phyloP scores from a whole-genome alignment of 148 eudicot species.

The Silene uniflora region DNA sequence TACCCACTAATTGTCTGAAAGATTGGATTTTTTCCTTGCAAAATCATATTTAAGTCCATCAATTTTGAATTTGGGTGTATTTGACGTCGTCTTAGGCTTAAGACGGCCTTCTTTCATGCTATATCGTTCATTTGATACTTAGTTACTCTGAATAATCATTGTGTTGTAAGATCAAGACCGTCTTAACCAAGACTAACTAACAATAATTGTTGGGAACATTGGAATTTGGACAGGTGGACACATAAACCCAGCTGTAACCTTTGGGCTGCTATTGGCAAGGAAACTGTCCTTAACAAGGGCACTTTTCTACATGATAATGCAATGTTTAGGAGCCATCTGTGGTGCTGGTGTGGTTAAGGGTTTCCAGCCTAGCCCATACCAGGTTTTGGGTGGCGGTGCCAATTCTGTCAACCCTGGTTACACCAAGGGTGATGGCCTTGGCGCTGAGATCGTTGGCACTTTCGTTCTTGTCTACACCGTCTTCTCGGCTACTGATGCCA shows the following conservation, averaged over 20 bases:
- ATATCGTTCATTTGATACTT: too few relatives aligned
- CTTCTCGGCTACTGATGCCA: conserved; percentile 93
- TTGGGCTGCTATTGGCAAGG: conserved; percentile 77
- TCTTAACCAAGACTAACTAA: background rate
- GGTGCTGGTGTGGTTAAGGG: conserved; percentile 90
- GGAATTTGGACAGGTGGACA: conserved; percentile 62
- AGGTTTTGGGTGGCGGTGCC: conserved; percentile 58
- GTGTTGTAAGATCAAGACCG: too few relatives aligned
- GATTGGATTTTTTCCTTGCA: background rate
- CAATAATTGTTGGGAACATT: background rate
- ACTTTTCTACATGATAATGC: conserved; percentile 82
- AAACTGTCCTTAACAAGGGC: conserved; percentile 80
- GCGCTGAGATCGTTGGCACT: conserved; percentile 89
- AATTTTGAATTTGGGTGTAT: background rate
- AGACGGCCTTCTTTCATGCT: background rate
- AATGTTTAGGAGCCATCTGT: conserved; percentile 80
- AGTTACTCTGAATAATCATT: too few relatives aligned
- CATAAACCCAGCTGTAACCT: conserved; percentile 89
- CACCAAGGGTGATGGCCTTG: conserved; percentile 80
- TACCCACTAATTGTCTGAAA: background rate
- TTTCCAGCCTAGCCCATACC: conserved; percentile 39
- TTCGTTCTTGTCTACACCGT: conserved; percentile 91
- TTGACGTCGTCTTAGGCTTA: too few relatives aligned
- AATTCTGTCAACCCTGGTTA: conserved; percentile 68
- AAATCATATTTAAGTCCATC: background rate